Percentiles rank a stretch among this genome's conserved stretches.
Evolutionary conservation across 805 yeast species (phyloP).

Genomic region (Zygosaccharomyces bisporus): DNA sequence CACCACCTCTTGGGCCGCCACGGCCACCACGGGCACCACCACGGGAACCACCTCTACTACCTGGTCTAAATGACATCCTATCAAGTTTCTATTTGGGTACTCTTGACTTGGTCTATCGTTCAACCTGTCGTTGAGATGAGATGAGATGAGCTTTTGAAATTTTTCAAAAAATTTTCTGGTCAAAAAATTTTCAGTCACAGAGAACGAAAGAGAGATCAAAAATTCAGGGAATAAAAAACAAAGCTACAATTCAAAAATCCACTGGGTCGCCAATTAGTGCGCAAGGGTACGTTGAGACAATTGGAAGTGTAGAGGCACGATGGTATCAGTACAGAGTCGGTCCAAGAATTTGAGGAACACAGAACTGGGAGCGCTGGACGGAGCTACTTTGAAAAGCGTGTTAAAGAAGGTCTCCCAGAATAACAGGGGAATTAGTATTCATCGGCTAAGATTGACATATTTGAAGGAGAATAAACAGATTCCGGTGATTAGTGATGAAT

Average conservation of each 20-base stretch:
- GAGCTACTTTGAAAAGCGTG: slow-evolving; percentile 39
- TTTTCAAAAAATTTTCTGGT: slow-evolving; percentile 5
- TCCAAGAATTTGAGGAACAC: slow-evolving; percentile 54
- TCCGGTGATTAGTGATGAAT: slow-evolving; percentile 26
- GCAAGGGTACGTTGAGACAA: not conserved
- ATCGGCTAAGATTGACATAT: slow-evolving; percentile 56
- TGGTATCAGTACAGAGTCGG: slow-evolving; percentile 48
- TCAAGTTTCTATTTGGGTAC: not conserved
- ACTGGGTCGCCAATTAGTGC: not conserved
- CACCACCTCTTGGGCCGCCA: slow-evolving; percentile 49
- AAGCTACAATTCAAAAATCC: not conserved
- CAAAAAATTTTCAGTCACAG: slow-evolving; percentile 7
- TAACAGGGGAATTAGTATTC: slow-evolving; percentile 41
- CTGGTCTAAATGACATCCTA: slow-evolving; percentile 74
- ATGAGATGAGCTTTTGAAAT: slow-evolving; percentile 18
- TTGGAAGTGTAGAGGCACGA: not conserved
- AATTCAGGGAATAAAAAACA: not conserved
- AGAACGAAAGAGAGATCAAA: slow-evolving; percentile 2
- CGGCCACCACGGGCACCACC: slow-evolving; percentile 34
- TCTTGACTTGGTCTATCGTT: not conserved
- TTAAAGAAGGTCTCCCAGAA: slow-evolving; percentile 42
- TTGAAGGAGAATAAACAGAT: slow-evolving; percentile 34
- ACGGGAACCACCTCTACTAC: slow-evolving; percentile 55
- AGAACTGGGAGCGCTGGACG: slow-evolving; percentile 38
- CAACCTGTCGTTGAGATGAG: slow-evolving; percentile 6